Evolutionary conservation across 2,329 filamentous ascomycete genomes (phyloP), one percentile per base, ranked within the genome.

Genomic region (Fusarium nematophilum): DNA sequence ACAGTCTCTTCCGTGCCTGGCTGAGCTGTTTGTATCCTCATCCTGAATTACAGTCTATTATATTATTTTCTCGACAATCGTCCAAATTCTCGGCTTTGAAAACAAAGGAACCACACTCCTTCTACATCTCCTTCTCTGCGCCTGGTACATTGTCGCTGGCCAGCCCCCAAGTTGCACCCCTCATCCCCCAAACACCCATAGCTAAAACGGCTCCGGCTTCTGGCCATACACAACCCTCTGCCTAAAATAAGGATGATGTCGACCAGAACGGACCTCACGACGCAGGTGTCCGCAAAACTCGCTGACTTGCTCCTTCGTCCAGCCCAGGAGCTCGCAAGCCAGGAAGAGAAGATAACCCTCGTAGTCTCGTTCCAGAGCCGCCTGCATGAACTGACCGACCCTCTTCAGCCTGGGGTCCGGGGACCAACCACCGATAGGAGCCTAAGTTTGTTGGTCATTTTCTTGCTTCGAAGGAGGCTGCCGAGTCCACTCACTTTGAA

Each of bases 141-240:
- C n/a, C n/a, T n/a, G n/a, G n/a, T n/a, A n/a, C n/a, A n/a, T n/a
- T n/a, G n/a, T n/a, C n/a, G n/a, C n/a, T n/a, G n/a, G n/a, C n/a
- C n/a, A n/a, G n/a, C n/a, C n/a, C n/a, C n/a, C n/a, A n/a, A n/a
- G n/a, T n/a, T n/a, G n/a, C n/a, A n/a, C n/a, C n/a, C n/a, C n/a
- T n/a, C n/a, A n/a, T n/a, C n/a, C n/a, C n/a, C n/a, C n/a, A n/a
- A n/a, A n/a, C n/a, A n/a, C n/a, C n/a, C n/a, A n/a, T n/a, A 21
- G 21, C 21, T 21, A 21, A 6, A 21, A 21, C 21, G 10, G 9
- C 6, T 33, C 25, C 4, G 53, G 49, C 14, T 54, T 57, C 23
- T 57, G 53, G 1, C 49, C 53, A 3, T 57, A 57, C 1, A 54
- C 53, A 15, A 57, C 48, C 18, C 49, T 54, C 27, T 57, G 53